Percentiles rank a stretch among this genome's conserved stretches.
Conservation (phyloP, 495 filamentous ascomycete species). For the Penicillium roqueforti region DNA sequence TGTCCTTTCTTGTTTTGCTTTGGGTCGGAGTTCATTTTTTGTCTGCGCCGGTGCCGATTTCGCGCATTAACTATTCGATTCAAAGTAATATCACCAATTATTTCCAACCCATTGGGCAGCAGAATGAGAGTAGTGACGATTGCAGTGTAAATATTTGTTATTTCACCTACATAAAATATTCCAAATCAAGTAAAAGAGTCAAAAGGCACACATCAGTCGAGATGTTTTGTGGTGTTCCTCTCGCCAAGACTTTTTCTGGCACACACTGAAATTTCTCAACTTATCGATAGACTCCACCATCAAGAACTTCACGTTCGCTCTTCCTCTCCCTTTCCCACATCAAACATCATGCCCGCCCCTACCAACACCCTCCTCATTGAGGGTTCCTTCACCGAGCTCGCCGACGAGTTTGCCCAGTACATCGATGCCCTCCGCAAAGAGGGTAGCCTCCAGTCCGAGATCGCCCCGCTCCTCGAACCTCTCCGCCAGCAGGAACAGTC, state of each 20-base stretch:
- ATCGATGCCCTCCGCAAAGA: slow-evolving; percentile 62
- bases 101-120: not conserved
- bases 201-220: not conserved
- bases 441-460: slow-evolving; percentile 60
- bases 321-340: slow-evolving; percentile 24
- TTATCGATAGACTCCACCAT: slow-evolving; percentile 45
- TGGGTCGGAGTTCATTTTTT: slow-evolving; percentile 14
- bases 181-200: not conserved
- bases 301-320: slow-evolving; percentile 29
- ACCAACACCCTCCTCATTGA: slow-evolving; percentile 76
- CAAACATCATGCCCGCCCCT: slow-evolving; percentile 47
- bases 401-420: slow-evolving; percentile 83
- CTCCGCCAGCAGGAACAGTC: slow-evolving; percentile 48
- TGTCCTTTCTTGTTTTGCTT: slow-evolving; percentile 17
- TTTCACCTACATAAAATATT: not conserved
- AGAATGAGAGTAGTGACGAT: not conserved
- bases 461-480: slow-evolving; percentile 66
- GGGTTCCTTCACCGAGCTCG: slow-evolving; percentile 82
- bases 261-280: slow-evolving; percentile 48
- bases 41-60: not conserved
- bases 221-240: slow-evolving; percentile 20
- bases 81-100: slow-evolving; percentile 9
- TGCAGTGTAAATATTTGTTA: not conserved
- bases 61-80: slow-evolving; percentile 10
- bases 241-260: slow-evolving; percentile 45